A percentile compares a stretch with the other conserved stretches of the same genome.
Conservation (phyloP, 176 grass and related monocot genomes). For the Aegilops umbellulata region DNA sequence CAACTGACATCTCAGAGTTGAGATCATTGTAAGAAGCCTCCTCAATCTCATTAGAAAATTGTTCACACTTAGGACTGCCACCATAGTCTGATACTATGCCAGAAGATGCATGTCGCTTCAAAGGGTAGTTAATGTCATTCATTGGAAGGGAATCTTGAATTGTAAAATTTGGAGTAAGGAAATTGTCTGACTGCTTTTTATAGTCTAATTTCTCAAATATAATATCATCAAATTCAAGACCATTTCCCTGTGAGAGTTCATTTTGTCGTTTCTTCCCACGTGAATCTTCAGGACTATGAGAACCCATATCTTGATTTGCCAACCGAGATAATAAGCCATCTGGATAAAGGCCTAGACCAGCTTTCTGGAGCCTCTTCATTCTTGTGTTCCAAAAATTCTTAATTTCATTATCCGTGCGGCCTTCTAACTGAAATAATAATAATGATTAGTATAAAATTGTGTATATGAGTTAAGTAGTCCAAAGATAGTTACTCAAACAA, state of each 20-base stretch:
- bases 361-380: constrained; percentile 44
- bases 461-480: neutral
- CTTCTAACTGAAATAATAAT: constrained; percentile 55
- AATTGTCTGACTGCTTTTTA: neutral
- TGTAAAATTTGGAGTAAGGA: neutral
- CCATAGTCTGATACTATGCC: neutral
- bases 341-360: constrained; percentile 56
- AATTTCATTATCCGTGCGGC: constrained; percentile 84
- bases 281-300: constrained; percentile 9
- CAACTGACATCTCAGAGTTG: constrained; percentile 4
- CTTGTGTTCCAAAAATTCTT: constrained; percentile 86
- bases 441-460: neutral
- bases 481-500: neutral
- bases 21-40: constrained; percentile 23
- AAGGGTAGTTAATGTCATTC: neutral
- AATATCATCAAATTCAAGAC: constrained; percentile 13
- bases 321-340: constrained; percentile 27
- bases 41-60: constrained; percentile 9
- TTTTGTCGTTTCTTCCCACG: constrained; percentile 28
- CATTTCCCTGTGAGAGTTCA: constrained; percentile 16
- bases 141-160: neutral
- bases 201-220: constrained; percentile 35
- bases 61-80: neutral
- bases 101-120: constrained; percentile 14
- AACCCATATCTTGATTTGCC: constrained; percentile 37